Evolutionary conservation across 2,329 filamentous ascomycete genomes (phyloP).

Genomic region (Pestalotiopsis sp.): DNA sequence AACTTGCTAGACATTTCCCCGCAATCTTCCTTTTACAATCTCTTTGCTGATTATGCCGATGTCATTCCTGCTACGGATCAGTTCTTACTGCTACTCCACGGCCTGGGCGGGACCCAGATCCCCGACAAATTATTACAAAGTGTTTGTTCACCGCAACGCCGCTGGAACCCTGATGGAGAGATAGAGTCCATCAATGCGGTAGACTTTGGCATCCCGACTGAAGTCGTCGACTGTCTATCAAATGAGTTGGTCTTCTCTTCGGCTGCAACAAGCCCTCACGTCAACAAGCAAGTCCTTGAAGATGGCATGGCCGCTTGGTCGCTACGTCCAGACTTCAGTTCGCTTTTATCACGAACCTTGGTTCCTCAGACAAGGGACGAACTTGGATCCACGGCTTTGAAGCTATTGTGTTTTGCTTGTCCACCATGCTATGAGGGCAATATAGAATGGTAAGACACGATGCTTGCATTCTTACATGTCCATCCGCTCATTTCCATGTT

Average conservation of each 20-base stretch:
- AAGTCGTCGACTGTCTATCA: conserved; percentile 22
- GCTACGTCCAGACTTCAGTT: conserved; percentile 17
- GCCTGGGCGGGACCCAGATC: conserved; percentile 21
- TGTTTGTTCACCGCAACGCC: conserved; percentile 21
- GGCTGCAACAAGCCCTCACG: conserved; percentile 15
- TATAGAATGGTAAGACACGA: conserved; percentile 27
- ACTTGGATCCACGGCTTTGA: conserved; percentile 23
- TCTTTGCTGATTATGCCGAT: conserved; percentile 28
- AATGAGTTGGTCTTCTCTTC: conserved; percentile 18
- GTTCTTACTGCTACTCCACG: conserved; percentile 26
- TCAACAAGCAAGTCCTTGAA: conserved; percentile 20
- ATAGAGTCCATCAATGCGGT: conserved; percentile 24
- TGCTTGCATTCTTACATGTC: neutral
- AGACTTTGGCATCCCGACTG: conserved; percentile 26
- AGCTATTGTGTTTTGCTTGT: conserved; percentile 30
- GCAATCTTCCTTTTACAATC: conserved; percentile 24
- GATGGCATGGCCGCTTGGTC: conserved; percentile 25
- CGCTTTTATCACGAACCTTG: neutral
- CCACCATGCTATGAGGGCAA: conserved; percentile 37
- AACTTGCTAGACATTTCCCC: neutral
- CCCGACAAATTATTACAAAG: conserved; percentile 27
- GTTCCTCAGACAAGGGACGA: conserved; percentile 21
- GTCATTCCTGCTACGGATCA: conserved; percentile 27
- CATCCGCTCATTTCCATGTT: neutral
- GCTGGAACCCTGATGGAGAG: conserved; percentile 30